phyloP scores from a whole-genome alignment of 257 asterid genomes.

The Solanum bulbocastanum region DNA sequence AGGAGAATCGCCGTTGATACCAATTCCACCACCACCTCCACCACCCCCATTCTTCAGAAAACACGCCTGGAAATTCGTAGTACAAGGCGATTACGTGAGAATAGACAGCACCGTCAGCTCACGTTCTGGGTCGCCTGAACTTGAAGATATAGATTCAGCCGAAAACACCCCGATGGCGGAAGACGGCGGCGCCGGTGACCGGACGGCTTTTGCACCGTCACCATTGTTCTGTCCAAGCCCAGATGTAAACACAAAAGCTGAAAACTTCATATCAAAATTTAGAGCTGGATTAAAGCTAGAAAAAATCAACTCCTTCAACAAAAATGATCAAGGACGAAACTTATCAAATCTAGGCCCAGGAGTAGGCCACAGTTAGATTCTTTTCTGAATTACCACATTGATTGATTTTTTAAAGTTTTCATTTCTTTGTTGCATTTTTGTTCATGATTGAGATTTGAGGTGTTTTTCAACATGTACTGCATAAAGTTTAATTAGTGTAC shows the following conservation, averaged over 20 bases:
- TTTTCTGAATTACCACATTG: not conserved
- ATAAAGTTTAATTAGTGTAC: not conserved
- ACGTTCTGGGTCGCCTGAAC: constrained; percentile 66
- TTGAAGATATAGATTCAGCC: constrained; percentile 42
- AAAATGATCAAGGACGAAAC: constrained; percentile 17
- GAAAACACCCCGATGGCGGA: constrained; percentile 44
- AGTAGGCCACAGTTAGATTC: constrained; percentile 3
- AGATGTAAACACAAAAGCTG: constrained; percentile 80
- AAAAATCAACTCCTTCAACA: constrained; percentile 23
- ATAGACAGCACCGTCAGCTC: constrained; percentile 57
- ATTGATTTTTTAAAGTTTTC: not conserved
- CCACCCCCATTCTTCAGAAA: constrained; percentile 52
- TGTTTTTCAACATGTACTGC: not conserved
- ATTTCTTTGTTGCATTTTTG: not conserved
- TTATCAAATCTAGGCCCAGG: constrained; percentile 36
- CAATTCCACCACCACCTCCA: constrained; percentile 63
- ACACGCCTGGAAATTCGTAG: constrained; percentile 70
- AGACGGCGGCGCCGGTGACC: constrained; percentile 12
- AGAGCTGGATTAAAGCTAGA: constrained; percentile 39
- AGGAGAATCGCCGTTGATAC: constrained; percentile 48
- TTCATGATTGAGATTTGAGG: not conserved
- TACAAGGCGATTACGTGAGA: constrained; percentile 79
- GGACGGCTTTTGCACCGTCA: constrained; percentile 34
- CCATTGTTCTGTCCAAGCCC: constrained; percentile 77
- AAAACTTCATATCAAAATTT: constrained; percentile 59